phyloP scores from a whole-genome alignment of 2,329 filamentous ascomycete genomes.

The Fusarium nematophilum region DNA sequence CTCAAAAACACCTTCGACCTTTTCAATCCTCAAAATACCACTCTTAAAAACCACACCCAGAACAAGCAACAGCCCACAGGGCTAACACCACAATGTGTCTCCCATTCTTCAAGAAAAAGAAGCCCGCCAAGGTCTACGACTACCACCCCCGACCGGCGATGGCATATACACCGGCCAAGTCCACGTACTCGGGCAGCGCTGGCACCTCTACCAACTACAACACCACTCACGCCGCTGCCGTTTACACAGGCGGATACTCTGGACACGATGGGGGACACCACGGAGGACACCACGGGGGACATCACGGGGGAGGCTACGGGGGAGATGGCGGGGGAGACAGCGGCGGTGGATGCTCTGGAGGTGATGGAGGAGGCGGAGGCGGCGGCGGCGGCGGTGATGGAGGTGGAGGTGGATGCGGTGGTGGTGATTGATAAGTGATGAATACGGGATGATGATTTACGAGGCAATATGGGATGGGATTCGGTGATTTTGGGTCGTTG shows the following conservation, averaged over 20 bases:
- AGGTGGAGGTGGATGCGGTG: no score
- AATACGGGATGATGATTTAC: no score
- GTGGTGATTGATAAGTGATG: no score
- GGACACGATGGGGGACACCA: neutral
- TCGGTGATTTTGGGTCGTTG: no score
- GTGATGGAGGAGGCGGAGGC: neutral
- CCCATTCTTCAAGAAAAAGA: constrained; percentile 5
- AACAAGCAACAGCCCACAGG: neutral
- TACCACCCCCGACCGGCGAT: constrained; percentile 6
- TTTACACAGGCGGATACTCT: neutral
- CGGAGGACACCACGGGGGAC: no score
- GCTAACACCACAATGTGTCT: constrained; percentile 7
- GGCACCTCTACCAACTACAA: neutral
- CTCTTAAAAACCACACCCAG: neutral
- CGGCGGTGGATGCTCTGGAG: neutral
- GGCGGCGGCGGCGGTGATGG: no score
- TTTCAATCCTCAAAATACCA: no score
- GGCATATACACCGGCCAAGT: neutral
- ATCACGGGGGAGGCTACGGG: neutral
- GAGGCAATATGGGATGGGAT: no score
- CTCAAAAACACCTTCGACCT: neutral
- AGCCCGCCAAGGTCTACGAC: neutral
- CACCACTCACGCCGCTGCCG: neutral
- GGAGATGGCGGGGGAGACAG: neutral
- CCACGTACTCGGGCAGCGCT: neutral